Base-by-base conservation (phyloP, 352 stramenopile species). In the Phytophthora pisi region DNA sequence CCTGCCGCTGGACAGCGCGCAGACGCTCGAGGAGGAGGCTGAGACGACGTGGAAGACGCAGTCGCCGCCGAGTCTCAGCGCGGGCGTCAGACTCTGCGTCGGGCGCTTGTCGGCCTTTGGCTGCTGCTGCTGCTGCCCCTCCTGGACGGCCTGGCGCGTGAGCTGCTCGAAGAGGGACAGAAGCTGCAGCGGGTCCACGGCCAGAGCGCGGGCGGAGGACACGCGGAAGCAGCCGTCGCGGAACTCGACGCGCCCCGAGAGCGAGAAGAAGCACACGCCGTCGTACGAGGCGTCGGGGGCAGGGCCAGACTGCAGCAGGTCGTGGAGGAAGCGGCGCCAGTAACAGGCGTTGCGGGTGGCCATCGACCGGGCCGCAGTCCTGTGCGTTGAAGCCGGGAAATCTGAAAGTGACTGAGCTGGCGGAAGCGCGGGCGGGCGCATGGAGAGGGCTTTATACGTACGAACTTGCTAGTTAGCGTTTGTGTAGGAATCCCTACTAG, bases 211-310 rank as follows among this genome's bases (percentile, higher is more conserved):
- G 34, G 15, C 23, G 20, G 16, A 15, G 34, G 64, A 61, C 7
- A 47, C 26, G 16, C 15, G 60, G 64, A 91, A 89, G 70, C 79
- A 86, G 34, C 81, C 83, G 36, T 81, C 63, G 16, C 57, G 45
- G 47, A 78, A 89, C 61, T 82, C 78, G 23, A 88, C 40, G 26
- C 57, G 51, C 23, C 70, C 78, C 15, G 66, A 63, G 30, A 66
- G 66, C 18, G 65, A 72, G 46, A 90, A 58, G 58, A 87, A 72
- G 56, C 76, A 84, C 36, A 86, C 64, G 31, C 79, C 83, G 53
- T 84, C 63, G 69, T 86, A 89, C 20, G 56, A 46, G 30, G 13
- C 54, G 31, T 52, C 43, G 3, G 46, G 24, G 28, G 52, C 24
- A 26, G 45, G 13, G 26, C 26, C 26, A 30, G 26, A 30, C 26